phyloP scores from a whole-genome alignment of 768 basidiomycete genomes.

The Russula lepida region DNA sequence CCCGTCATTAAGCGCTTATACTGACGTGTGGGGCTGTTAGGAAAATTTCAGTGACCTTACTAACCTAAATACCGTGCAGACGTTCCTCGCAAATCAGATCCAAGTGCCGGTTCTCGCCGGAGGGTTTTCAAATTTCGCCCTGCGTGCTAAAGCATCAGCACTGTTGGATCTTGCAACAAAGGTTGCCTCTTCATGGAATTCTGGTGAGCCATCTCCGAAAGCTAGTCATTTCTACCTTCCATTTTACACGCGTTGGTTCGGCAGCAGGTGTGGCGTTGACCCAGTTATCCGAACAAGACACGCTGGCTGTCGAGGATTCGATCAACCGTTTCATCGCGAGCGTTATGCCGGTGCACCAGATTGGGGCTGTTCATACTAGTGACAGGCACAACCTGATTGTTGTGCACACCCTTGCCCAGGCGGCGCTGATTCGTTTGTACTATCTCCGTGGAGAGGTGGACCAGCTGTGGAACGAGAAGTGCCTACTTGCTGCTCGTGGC shows the following conservation, averaged over 20 bases:
- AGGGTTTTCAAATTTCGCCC: slow-evolving; percentile 54
- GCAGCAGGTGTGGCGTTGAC: slow-evolving; percentile 32
- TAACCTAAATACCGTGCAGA: slow-evolving; percentile 49
- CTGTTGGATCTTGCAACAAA: slow-evolving; percentile 61
- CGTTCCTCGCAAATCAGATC: slow-evolving; percentile 48
- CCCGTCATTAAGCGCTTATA: background rate
- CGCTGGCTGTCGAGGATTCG: slow-evolving; percentile 52
- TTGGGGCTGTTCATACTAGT: slow-evolving; percentile 45
- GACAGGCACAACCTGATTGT: slow-evolving; percentile 53
- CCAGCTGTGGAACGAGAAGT: slow-evolving; percentile 54
- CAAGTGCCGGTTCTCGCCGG: slow-evolving; percentile 40
- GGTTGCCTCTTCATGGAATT: slow-evolving; percentile 51
- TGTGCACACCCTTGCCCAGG: slow-evolving; percentile 58
- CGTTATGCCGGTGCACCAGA: slow-evolving; percentile 55
- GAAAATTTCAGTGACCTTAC: slow-evolving; percentile 46
- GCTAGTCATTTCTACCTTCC: slow-evolving; percentile 10
- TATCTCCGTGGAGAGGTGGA: slow-evolving; percentile 40
- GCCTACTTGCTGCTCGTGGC: slow-evolving; percentile 52
- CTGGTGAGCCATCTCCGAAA: slow-evolving; percentile 35
- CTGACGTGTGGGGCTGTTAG: slow-evolving; percentile 29
- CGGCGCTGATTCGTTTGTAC: slow-evolving; percentile 58
- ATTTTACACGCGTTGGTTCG: slow-evolving; percentile 1
- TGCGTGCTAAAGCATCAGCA: slow-evolving; percentile 70
- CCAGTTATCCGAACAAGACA: slow-evolving; percentile 45
- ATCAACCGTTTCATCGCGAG: slow-evolving; percentile 57